Evolutionary conservation across 306 rosid species (phyloP).

Genomic region (Acacia acuminata): DNA sequence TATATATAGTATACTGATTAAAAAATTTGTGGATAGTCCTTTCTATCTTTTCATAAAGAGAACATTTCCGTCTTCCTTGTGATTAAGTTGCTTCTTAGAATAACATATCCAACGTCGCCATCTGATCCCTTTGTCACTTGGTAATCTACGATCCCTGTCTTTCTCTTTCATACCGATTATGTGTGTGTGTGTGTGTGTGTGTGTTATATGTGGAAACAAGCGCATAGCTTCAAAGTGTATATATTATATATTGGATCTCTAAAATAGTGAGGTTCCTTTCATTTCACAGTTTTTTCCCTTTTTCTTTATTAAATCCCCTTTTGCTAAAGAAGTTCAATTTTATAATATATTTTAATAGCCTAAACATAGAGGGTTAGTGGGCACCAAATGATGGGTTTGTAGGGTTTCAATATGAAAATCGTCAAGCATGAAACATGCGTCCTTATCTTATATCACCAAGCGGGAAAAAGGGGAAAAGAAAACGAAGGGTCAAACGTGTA

Average conservation of each 20-base stretch:
- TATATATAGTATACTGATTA: neutral
- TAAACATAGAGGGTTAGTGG: slow-evolving; percentile 23
- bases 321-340: slow-evolving; percentile 14
- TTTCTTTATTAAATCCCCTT: neutral
- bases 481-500: slow-evolving; percentile 36
- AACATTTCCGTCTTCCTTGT: slow-evolving; percentile 27
- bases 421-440: slow-evolving; percentile 31
- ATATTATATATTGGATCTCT: neutral
- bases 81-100: slow-evolving; percentile 36
- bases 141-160: slow-evolving; percentile 28
- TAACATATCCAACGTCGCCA: slow-evolving; percentile 48
- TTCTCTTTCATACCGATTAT: slow-evolving; percentile 26
- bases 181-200: neutral
- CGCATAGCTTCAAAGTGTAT: slow-evolving; percentile 11
- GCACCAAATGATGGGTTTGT: slow-evolving; percentile 36
- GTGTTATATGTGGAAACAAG: slow-evolving; percentile 19
- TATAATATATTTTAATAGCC: slow-evolving; percentile 1
- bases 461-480: neutral
- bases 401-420: slow-evolving; percentile 25
- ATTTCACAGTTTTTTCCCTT: neutral
- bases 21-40: slow-evolving; percentile 34
- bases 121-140: slow-evolving; percentile 46
- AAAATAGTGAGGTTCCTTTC: slow-evolving; percentile 38
- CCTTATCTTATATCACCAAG: slow-evolving; percentile 36
- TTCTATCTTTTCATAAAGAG: slow-evolving; percentile 39